Evolutionary conservation across 805 yeast genomes (phyloP).

Genomic region (Candida vartiovaarae): DNA sequence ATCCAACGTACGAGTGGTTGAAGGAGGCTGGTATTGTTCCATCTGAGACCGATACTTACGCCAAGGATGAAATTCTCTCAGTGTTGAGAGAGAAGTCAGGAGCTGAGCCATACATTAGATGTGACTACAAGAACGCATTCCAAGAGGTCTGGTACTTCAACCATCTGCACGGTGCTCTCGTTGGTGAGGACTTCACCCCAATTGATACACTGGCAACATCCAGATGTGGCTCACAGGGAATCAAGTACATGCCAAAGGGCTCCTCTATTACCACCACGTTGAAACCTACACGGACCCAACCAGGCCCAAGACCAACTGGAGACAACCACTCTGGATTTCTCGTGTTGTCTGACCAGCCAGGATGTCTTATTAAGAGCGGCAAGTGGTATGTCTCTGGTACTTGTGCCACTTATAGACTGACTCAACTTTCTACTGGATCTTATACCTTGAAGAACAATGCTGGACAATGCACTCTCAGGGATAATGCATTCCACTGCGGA

Average conservation of each 20-base stretch:
- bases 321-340: slow-evolving; percentile 37
- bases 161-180: slow-evolving; percentile 64
- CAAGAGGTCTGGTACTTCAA: slow-evolving; percentile 70
- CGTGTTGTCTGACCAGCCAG: slow-evolving; percentile 43
- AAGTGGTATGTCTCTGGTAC: slow-evolving; percentile 76
- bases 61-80: slow-evolving; percentile 44
- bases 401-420: slow-evolving; percentile 69
- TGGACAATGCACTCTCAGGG: slow-evolving; percentile 62
- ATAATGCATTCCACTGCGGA: slow-evolving; percentile 19
- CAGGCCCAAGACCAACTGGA: slow-evolving; percentile 24
- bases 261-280: slow-evolving; percentile 16
- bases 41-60: slow-evolving; percentile 45
- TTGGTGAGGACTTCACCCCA: slow-evolving; percentile 55
- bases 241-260: slow-evolving; percentile 49
- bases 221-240: slow-evolving; percentile 63
- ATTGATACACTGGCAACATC: slow-evolving; percentile 51
- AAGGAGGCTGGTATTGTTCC: slow-evolving; percentile 69
- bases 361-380: slow-evolving; percentile 83
- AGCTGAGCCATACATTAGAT: slow-evolving; percentile 51
- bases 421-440: slow-evolving; percentile 33
- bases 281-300: slow-evolving; percentile 21
- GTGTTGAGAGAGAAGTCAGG: slow-evolving; percentile 48
- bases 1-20: slow-evolving; percentile 66
- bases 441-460: slow-evolving; percentile 57
- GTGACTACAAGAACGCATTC: slow-evolving; percentile 43